Conservation (phyloP, 495 filamentous ascomycete genomes). For the Neurospora hispaniola region DNA sequence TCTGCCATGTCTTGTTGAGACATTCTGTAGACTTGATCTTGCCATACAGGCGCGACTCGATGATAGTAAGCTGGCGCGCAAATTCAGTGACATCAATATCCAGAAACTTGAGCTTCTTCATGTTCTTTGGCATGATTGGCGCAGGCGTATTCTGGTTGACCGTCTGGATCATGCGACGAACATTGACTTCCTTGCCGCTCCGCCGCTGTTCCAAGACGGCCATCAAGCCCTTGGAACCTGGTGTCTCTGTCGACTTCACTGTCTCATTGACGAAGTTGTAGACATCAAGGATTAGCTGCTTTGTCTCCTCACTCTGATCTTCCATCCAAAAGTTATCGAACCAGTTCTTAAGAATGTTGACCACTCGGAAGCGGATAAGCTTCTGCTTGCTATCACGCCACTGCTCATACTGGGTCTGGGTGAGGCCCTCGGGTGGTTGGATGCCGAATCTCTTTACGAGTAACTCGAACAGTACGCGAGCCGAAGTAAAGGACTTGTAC, state of each 20-base stretch:
- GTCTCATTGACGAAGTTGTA: slow-evolving; percentile 85
- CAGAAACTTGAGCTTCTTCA: slow-evolving; percentile 98
- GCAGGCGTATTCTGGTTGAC: slow-evolving; percentile 66
- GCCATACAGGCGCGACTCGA: slow-evolving; percentile 87
- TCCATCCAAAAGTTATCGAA: slow-evolving; percentile 99
- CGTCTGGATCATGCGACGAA: slow-evolving; percentile 77
- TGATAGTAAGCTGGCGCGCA: slow-evolving; percentile 91
- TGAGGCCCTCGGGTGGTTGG: slow-evolving; percentile 81
- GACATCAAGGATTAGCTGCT: slow-evolving; percentile 75
- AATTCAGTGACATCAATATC: slow-evolving; percentile 96
- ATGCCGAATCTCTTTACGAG: slow-evolving; percentile 83
- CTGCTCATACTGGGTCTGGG: slow-evolving; percentile 61
- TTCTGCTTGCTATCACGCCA: slow-evolving; percentile 95
- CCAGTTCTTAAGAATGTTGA: slow-evolving; percentile 97
- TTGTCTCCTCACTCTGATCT: slow-evolving; percentile 68
- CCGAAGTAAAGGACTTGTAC: slow-evolving; percentile 88
- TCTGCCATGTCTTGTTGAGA: slow-evolving; percentile 97
- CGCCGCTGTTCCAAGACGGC: slow-evolving; percentile 77
- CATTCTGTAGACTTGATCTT: slow-evolving; percentile 95
- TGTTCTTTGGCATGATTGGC: slow-evolving; percentile 94
- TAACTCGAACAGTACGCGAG: slow-evolving; percentile 83
- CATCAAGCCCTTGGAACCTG: slow-evolving; percentile 71
- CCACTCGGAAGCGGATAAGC: slow-evolving; percentile 85
- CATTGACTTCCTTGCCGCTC: slow-evolving; percentile 75
- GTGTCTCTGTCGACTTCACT: slow-evolving; percentile 84